Evolutionary conservation across 2,329 filamentous ascomycete species (phyloP).

Genomic region (Alternaria conjuncta): DNA sequence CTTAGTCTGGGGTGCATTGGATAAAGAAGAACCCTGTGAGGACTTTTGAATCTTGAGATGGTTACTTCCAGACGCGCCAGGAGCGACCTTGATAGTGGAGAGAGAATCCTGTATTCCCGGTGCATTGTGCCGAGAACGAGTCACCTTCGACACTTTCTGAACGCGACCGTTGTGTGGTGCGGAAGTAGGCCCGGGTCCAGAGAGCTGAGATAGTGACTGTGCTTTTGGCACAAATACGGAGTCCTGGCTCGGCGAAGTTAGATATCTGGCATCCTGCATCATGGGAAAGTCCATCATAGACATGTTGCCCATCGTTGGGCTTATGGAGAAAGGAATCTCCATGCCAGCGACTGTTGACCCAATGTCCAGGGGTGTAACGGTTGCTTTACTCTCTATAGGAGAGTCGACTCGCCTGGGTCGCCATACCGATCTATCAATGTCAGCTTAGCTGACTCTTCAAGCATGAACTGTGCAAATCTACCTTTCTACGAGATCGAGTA

Average conservation of each 20-base stretch:
- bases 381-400: conserved; percentile 12
- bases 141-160: conserved; percentile 9
- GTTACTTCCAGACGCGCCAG: neutral
- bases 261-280: conserved; percentile 28
- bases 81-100: neutral
- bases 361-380: conserved; percentile 37
- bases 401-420: conserved; percentile 6
- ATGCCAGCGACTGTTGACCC: conserved; percentile 38
- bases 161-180: neutral
- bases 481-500: conserved; percentile 55
- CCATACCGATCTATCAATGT: conserved; percentile 32
- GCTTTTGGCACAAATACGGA: neutral
- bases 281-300: conserved; percentile 27
- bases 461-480: conserved; percentile 30
- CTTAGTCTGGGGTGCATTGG: conserved; percentile 36
- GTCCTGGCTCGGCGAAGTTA: conserved; percentile 20
- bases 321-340: conserved; percentile 24
- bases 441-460: conserved; percentile 16
- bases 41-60: neutral
- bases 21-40: neutral
- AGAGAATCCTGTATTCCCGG: neutral
- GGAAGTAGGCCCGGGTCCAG: neutral
- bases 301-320: conserved; percentile 17
- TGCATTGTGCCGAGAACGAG: neutral
- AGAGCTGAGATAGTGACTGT: neutral